These are phyloP conservation scores for Beauveria asiatica DNA, from an alignment of 2,329 filamentous ascomycete genomes.

Conservation along the genomic window DNA sequence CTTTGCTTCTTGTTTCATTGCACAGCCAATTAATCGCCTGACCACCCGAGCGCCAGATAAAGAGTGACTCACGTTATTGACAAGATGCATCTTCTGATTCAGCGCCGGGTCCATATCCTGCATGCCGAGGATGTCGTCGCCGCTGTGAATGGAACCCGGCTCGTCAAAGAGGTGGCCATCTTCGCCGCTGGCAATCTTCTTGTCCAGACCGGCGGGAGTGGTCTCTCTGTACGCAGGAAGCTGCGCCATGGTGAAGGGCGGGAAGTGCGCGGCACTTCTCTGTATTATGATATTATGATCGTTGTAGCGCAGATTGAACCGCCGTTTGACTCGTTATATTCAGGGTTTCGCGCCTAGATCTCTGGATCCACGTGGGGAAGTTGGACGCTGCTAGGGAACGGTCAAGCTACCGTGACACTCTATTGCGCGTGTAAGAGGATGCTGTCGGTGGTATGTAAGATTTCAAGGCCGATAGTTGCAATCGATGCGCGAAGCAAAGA, in stretches of 20 bases:
- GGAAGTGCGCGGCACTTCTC: neutral
- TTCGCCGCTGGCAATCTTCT: slow-evolving; percentile 4
- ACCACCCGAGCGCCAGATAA: neutral
- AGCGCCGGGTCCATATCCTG: slow-evolving; percentile 54
- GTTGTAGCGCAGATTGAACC: neutral
- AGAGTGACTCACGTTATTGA: slow-evolving; percentile 49
- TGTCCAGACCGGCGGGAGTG: neutral
- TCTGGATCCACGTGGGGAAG: slow-evolving; percentile 2
- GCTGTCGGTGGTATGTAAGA: neutral
- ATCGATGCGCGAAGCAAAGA: neutral
- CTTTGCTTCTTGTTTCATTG: neutral
- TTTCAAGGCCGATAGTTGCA: neutral
- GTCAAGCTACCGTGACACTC: neutral
- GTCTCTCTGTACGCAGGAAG: slow-evolving; percentile 4
- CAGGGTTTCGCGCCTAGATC: neutral
- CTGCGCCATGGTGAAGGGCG: neutral
- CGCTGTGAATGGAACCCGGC: slow-evolving; percentile 15
- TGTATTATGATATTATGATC: neutral
- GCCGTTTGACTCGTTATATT: neutral
- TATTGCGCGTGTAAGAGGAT: neutral
- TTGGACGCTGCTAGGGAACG: neutral
- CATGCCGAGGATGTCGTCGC: slow-evolving; percentile 44
- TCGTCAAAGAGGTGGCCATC: neutral
- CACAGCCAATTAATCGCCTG: neutral
- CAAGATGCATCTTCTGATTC: slow-evolving; percentile 58